Evolutionary conservation across 495 filamentous ascomycete genomes (phyloP).

Genomic region (Penicillium macrosclerotiorum): DNA sequence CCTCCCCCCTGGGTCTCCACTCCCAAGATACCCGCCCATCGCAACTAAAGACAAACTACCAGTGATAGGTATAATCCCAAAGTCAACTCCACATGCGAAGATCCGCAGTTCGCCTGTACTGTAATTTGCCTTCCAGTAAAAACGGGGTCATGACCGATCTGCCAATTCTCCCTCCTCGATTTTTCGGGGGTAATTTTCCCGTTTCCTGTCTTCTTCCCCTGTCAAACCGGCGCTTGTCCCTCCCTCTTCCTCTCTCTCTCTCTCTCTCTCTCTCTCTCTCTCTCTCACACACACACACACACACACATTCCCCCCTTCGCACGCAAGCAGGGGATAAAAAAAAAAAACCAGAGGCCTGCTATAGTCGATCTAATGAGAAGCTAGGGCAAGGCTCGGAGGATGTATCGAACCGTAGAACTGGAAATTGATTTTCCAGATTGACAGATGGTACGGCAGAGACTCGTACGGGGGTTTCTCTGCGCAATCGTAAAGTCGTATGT

Average conservation of each 20-base stretch:
- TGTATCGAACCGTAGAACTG: no score
- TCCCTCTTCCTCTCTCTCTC: not conserved
- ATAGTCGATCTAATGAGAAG: no score
- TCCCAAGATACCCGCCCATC: slow-evolving; percentile 24
- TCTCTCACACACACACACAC: slow-evolving; percentile 7
- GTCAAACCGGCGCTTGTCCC: no score
- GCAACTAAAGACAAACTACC: slow-evolving; percentile 16
- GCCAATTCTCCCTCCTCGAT: slow-evolving; percentile 11
- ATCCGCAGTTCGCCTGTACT: slow-evolving; percentile 42
- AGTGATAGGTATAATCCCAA: slow-evolving; percentile 32
- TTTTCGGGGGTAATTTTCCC: slow-evolving; percentile 40
- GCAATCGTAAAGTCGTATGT: not conserved
- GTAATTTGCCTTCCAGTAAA: slow-evolving; percentile 38
- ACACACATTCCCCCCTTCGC: no score
- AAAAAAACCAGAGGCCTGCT: no score
- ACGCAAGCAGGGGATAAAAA: no score
- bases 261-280: slow-evolving; percentile 4
- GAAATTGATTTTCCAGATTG: no score
- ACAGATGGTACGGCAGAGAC: no score
- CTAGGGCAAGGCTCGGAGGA: no score
- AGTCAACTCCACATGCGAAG: slow-evolving; percentile 36
- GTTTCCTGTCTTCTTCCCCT: no score
- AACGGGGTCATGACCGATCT: slow-evolving; percentile 25
- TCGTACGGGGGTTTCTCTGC: no score
- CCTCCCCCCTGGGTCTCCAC: slow-evolving; percentile 5